Conservation (phyloP, 257 asterid species). For the Voacanga thouarsii region DNA sequence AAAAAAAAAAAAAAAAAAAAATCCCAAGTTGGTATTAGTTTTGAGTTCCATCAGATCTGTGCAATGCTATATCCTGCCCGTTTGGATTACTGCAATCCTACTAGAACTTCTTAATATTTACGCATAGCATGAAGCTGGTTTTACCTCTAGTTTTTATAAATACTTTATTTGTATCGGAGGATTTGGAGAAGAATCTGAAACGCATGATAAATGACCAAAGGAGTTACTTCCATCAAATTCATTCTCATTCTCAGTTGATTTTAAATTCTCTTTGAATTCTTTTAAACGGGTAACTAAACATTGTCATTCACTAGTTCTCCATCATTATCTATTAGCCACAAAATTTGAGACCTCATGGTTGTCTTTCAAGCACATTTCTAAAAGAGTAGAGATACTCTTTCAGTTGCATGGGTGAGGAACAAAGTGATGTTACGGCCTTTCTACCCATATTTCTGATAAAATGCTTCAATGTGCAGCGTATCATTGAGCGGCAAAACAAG, state of each 20-base stretch:
- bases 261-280: background rate
- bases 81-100: background rate
- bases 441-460: background rate
- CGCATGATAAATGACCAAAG: background rate
- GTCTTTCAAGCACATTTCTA: background rate
- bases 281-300: background rate
- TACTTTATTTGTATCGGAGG: background rate
- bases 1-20: too few relatives aligned
- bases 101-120: background rate
- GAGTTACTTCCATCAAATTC: too few relatives aligned
- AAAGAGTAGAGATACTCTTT: background rate
- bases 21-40: background rate
- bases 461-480: slow-evolving; percentile 32
- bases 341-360: background rate
- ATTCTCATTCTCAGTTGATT: background rate
- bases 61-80: background rate
- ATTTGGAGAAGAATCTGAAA: background rate
- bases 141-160: background rate
- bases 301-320: background rate
- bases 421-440: background rate
- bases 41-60: background rate
- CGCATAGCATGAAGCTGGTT: background rate
- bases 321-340: background rate
- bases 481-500: slow-evolving; percentile 43
- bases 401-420: background rate